phyloP scores from a whole-genome alignment of 23 red algal species.

The Agarophyton chilense region DNA sequence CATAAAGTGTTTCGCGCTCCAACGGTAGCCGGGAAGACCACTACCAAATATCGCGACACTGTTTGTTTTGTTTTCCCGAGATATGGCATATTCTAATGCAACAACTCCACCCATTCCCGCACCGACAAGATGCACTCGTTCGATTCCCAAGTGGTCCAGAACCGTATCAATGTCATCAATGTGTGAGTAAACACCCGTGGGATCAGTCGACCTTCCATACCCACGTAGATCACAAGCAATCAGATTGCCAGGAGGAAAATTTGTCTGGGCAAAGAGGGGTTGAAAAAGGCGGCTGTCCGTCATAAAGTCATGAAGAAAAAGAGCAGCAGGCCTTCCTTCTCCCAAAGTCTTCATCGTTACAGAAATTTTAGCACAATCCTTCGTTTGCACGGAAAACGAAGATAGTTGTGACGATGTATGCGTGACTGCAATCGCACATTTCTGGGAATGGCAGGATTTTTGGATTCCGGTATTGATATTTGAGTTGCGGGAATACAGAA shows the following conservation, averaged over 20 bases:
- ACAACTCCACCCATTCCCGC: slow-evolving; percentile 34
- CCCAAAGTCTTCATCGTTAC: not conserved
- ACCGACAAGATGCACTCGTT: slow-evolving; percentile 34
- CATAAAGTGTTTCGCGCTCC: slow-evolving; percentile 8
- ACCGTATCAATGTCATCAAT: slow-evolving; percentile 48
- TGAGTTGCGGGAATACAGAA: too few species aligned
- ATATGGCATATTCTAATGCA: slow-evolving; percentile 45
- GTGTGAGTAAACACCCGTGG: slow-evolving; percentile 25
- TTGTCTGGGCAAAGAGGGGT: slow-evolving; percentile 2
- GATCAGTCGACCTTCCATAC: slow-evolving; percentile 24
- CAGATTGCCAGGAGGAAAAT: not conserved
- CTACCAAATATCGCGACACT: slow-evolving; percentile 43
- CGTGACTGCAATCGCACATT: not conserved
- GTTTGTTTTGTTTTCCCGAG: not conserved
- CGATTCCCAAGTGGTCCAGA: not conserved
- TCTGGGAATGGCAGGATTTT: not conserved
- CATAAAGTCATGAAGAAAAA: slow-evolving; percentile 73
- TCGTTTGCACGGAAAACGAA: not conserved
- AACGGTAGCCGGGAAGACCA: slow-evolving; percentile 51
- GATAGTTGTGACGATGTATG: not conserved
- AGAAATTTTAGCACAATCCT: slow-evolving; percentile 1
- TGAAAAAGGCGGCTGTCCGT: slow-evolving; percentile 56
- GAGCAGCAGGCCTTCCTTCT: not conserved
- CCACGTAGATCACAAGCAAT: slow-evolving; percentile 51
- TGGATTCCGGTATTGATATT: not conserved